Base-by-base conservation (phyloP, 768 basidiomycete species). In the Pleurotus eryngii region DNA sequence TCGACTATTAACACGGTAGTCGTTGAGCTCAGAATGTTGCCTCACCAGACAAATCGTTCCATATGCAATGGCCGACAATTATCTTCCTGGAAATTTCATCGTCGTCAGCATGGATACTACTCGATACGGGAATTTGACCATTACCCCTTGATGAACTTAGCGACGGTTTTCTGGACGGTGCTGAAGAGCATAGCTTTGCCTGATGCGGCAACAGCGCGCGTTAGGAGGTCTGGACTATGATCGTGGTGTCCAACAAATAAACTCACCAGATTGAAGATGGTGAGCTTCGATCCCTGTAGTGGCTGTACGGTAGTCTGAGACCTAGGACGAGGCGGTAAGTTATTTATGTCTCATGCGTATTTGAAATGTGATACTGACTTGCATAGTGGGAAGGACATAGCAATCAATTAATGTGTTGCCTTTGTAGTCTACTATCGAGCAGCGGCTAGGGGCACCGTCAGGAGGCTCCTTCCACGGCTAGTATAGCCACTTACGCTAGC, bases 21-120 rank as follows among this genome's bases (percentile, higher is more conserved):
- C 30, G 8, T 11, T 35, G 30, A 8, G 8, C 8, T 35, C 30
- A 35, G 0, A 35, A 35, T 11, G 30, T 35, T 35, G 30, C 65
- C 73, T 51, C 69, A 88, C 90, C 89, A 49, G 89, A 87, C 27
- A 92, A 79, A 65, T 92, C 90, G 60, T 86, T 82, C 90, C 90
- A 93, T 14, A 92, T 74, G 65, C 82, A 76, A 69, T 93, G 87
- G 17, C 91, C 90, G 24, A 93, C 81, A 40, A 54, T 37, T 15
- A 54, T 42, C 42, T 54, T 54, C 22, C 51, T 54, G 18, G 39
- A 18, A 9, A 35, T 11, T 35, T 35, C 30, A 35, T 35, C 30
- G 8, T 35, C 30, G 30, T 35, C 30, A 35, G 30, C 11, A 35
- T 35, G 30, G 30, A 35, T 35, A 35, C 30, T 35, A 35, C 30